Base-by-base conservation (phyloP, 352 stramenopile species). In the Thalassiosira delicatula region DNA sequence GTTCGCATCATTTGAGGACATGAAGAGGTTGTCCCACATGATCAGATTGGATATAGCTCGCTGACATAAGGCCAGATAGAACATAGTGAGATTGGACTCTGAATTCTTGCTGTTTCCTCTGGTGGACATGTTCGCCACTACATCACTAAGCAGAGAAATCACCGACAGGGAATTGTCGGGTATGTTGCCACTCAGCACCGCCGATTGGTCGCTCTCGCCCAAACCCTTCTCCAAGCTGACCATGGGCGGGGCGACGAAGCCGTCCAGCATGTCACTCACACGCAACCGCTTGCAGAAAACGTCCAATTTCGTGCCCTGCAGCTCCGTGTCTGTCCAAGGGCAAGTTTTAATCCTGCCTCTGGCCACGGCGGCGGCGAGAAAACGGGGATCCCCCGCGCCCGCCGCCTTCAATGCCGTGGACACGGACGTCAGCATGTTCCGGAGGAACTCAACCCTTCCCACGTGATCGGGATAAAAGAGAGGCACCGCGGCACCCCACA, bases 221-320 rank as follows among this genome's bases (percentile, higher is more conserved):
- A 12, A 25, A 25, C 51, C 19, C 19, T 63, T 30, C 27, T 60
- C 70, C 4, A 37, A 70, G 30, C 70, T 75, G 33, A 83, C 35
- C 71, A 85, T 75, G 69, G 66, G 83, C 56, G 44, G 73, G 19
- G 77, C 78, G 0, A 93, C 73, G 70, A 92, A 87, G 62, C 23
- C 71, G 66, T 91, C 75, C 0, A 94, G 70, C 66, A 94, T 83
- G 73, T 94, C 90, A 37, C 71, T 88, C 59, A 91, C 87, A 59
- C 88, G 37, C 0, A 94, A 63, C 29, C 90, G 88, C 65, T 85
- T 83, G 63, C 88, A 92, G 29, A 94, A 66, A n/a, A 91, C 75
- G 40, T 92, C 81, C 21, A 93, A 61, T 61, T 87, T 88, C 3
- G 59, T 70, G 57, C 21, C 44, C 59, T 72, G 66, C 32, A 88